A percentile compares a stretch with the other conserved stretches of the same genome.
These are phyloP conservation scores for Carallia pectinifolia DNA, from an alignment of 345 rosid genomes.

Conservation along the genomic window DNA sequence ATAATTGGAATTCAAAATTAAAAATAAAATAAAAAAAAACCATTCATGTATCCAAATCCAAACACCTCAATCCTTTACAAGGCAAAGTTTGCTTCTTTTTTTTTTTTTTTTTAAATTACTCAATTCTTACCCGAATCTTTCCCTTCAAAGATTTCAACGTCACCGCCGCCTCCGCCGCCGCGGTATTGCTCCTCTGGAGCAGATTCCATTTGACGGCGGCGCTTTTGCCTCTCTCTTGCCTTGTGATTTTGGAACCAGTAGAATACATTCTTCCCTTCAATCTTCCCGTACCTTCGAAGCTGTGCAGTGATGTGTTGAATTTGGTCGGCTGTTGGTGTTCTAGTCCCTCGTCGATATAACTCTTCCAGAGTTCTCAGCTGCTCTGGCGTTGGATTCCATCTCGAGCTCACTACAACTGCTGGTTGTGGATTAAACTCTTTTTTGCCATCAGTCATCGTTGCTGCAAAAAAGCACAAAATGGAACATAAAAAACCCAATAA, in stretches of 20 bases:
- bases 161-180: constrained; percentile 11
- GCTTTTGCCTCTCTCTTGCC: constrained; percentile 85
- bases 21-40: neutral
- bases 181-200: constrained; percentile 18
- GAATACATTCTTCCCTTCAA: constrained; percentile 96
- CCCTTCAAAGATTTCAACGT: constrained; percentile 43
- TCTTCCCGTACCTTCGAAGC: constrained; percentile 82
- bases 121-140: constrained; percentile 45
- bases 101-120: neutral
- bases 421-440: constrained; percentile 56
- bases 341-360: constrained; percentile 71
- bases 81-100: neutral
- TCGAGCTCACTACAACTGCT: constrained; percentile 70
- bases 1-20: neutral
- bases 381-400: constrained; percentile 98
- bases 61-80: constrained; percentile 8
- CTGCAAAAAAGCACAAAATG: constrained; percentile 12
- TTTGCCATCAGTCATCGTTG: constrained; percentile 53
- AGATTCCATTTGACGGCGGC: constrained; percentile 82
- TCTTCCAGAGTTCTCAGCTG: constrained; percentile 86
- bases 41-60: constrained; percentile 8
- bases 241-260: constrained; percentile 99
- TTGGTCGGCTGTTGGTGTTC: constrained; percentile 90
- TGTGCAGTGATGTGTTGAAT: constrained; percentile 86
- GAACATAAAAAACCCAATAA: neutral